These are phyloP conservation scores for Melaleuca alternifolia DNA, from an alignment of 345 rosid species.

Conservation along the genomic window DNA sequence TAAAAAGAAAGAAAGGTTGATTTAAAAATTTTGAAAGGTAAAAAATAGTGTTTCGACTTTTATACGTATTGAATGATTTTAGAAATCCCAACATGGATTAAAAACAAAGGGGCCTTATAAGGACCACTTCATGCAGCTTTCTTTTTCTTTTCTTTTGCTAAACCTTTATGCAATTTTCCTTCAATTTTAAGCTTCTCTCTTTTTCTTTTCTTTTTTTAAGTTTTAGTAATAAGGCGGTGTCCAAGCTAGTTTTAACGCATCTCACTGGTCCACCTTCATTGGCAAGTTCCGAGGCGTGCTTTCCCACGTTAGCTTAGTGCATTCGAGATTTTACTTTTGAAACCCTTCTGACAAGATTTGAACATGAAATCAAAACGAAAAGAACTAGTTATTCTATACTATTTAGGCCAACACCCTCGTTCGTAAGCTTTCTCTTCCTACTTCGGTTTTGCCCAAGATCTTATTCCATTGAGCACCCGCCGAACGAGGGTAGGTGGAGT, in stretches of 20 bases:
- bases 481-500: background rate
- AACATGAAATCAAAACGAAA: background rate
- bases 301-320: background rate
- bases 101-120: background rate
- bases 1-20: no score
- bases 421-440: background rate
- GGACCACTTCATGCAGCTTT: background rate
- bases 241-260: background rate
- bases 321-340: background rate
- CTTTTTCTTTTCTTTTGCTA: background rate
- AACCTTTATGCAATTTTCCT: background rate
- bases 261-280: background rate
- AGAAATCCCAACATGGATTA: background rate
- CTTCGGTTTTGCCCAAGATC: background rate
- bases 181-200: background rate
- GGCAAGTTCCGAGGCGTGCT: background rate
- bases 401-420: background rate
- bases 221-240: background rate
- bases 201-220: no score
- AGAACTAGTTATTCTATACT: background rate
- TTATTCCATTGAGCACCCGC: background rate
- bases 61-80: background rate
- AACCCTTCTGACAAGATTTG: background rate
- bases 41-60: no score
- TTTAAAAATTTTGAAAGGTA: no score